Conservation (phyloP, 106 monocot genomes). For the Cymbidium sinense region DNA sequence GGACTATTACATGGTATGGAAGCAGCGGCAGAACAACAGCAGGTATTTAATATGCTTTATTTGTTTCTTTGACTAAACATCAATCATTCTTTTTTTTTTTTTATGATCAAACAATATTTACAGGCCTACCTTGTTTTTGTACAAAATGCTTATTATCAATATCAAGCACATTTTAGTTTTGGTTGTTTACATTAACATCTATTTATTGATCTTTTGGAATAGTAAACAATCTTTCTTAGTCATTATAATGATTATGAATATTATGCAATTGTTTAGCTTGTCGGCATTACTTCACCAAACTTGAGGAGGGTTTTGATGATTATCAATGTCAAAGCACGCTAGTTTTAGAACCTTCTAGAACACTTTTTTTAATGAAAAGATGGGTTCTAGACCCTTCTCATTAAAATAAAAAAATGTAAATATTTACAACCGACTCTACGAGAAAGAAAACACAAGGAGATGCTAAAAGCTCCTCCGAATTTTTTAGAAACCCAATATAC, state of each 20-base stretch:
- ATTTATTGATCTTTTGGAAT: neutral
- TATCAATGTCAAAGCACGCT: neutral
- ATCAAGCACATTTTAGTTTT: neutral
- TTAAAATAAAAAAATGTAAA: no score
- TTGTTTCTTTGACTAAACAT: neutral
- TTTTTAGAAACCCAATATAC: neutral
- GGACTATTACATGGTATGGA: slow-evolving; percentile 81
- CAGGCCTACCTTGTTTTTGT: neutral
- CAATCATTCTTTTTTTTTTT: no score
- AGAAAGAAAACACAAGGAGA: no score
- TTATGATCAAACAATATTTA: no score
- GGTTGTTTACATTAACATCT: neutral
- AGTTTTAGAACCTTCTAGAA: no score
- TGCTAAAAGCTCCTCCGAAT: no score
- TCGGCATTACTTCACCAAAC: neutral
- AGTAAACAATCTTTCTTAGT: neutral
- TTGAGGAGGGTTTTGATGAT: neutral
- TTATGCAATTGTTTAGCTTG: neutral
- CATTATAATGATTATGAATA: neutral
- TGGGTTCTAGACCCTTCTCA: no score
- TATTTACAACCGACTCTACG: no score
- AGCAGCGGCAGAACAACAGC: slow-evolving; percentile 52
- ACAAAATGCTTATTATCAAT: neutral
- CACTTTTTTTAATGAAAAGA: no score
- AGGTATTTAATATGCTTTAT: slow-evolving; percentile 25